Evolutionary conservation across 2,329 filamentous ascomycete species (phyloP).

Genomic region (Blumeria hordei): DNA sequence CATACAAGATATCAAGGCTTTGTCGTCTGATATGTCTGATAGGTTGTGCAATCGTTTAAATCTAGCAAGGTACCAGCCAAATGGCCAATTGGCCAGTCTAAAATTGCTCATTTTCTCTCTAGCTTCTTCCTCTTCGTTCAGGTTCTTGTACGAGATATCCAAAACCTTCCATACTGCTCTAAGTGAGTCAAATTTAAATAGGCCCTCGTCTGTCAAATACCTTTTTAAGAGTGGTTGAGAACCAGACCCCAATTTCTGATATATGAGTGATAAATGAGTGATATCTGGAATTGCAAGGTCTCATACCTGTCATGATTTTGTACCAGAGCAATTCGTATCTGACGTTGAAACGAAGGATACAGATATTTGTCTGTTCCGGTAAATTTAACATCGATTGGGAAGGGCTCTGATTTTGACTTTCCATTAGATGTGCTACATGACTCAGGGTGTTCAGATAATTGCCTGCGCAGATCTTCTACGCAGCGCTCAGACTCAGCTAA

Average conservation of each 20-base stretch:
- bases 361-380: background rate
- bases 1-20: background rate
- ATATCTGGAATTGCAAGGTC: background rate
- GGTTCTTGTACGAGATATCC: background rate
- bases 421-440: too few species aligned
- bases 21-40: background rate
- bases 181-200: too few species aligned
- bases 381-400: background rate
- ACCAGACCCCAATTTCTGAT: too few species aligned
- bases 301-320: background rate
- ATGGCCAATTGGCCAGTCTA: background rate
- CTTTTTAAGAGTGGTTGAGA: too few species aligned
- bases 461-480: too few species aligned
- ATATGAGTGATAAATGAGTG: background rate
- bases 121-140: background rate
- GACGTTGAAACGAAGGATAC: background rate
- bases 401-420: background rate
- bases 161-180: background rate
- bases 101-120: background rate
- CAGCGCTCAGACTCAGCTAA: too few species aligned
- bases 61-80: background rate
- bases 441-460: too few species aligned
- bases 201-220: too few species aligned
- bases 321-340: background rate
- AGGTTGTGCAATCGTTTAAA: background rate